Percentiles rank a stretch among this genome's conserved stretches.
Conservation (phyloP, 345 rosid species). For the Salix viminalis region DNA sequence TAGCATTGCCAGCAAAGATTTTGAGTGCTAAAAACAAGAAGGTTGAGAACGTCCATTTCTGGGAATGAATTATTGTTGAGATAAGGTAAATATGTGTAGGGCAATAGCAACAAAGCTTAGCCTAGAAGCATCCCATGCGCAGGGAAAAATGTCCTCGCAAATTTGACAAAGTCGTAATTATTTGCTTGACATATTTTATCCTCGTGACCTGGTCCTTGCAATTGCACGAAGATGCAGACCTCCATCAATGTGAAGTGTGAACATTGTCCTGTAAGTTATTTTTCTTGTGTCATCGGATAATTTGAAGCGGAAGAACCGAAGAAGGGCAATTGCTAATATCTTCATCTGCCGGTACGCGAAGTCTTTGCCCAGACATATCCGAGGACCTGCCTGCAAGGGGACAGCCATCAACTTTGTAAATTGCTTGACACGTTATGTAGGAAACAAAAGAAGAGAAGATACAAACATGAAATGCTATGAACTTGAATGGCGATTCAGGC, state of each 20-base stretch:
- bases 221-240: conserved; percentile 48
- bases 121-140: no score
- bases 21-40: conserved; percentile 4
- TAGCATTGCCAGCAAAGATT: conserved; percentile 46
- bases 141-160: no score
- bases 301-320: conserved; percentile 55
- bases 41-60: no score
- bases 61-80: no score
- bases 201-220: conserved; percentile 20
- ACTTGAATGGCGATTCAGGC: conserved; percentile 65
- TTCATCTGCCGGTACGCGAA: conserved; percentile 78
- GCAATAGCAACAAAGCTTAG: no score
- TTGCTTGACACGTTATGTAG: not conserved
- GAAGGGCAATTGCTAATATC: conserved; percentile 53
- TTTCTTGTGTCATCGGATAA: conserved; percentile 40
- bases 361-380: conserved; percentile 68
- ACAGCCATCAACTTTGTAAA: no score
- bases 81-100: no score
- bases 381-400: conserved; percentile 67
- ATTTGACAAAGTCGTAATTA: not conserved
- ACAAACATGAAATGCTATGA: conserved; percentile 54
- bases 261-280: conserved; percentile 50
- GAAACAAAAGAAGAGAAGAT: not conserved
- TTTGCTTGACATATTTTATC: not conserved
- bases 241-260: conserved; percentile 60